Evolutionary conservation across 2,329 filamentous ascomycete genomes (phyloP).

Genomic region (Penicillium sclerotigenum): DNA sequence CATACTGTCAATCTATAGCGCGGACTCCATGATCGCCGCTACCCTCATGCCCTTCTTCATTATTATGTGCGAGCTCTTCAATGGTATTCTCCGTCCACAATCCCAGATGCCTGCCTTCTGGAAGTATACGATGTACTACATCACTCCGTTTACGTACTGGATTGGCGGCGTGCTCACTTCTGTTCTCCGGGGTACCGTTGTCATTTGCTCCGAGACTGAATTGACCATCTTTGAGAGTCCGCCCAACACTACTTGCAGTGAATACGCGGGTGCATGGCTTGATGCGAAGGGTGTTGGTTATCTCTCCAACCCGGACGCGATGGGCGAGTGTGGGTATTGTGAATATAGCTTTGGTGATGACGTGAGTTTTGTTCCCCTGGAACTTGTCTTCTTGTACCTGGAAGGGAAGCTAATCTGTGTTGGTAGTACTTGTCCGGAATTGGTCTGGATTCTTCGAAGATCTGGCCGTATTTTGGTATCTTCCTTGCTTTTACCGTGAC

Average conservation of each 20-base stretch:
- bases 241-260: conserved; percentile 62
- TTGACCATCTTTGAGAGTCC: conserved; percentile 68
- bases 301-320: conserved; percentile 59
- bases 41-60: conserved; percentile 80
- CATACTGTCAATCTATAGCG: conserved; percentile 14
- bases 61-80: conserved; percentile 81
- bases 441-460: conserved; percentile 32
- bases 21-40: conserved; percentile 66
- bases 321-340: conserved; percentile 71
- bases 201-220: conserved; percentile 62
- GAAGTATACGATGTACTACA: conserved; percentile 75
- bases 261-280: conserved; percentile 72
- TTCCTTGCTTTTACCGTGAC: conserved; percentile 34
- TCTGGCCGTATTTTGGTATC: conserved; percentile 37
- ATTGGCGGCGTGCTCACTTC: conserved; percentile 77
- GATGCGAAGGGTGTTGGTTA: conserved; percentile 65
- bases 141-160: conserved; percentile 81
- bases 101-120: conserved; percentile 75
- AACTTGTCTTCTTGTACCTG: neutral
- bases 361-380: conserved; percentile 20
- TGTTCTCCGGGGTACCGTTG: conserved; percentile 63
- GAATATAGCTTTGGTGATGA: conserved; percentile 56
- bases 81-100: conserved; percentile 76
- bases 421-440: conserved; percentile 31
- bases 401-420: conserved; percentile 1